Evolutionary conservation across 202 grass and related monocot genomes (phyloP).

Genomic region (Musa balbisiana): DNA sequence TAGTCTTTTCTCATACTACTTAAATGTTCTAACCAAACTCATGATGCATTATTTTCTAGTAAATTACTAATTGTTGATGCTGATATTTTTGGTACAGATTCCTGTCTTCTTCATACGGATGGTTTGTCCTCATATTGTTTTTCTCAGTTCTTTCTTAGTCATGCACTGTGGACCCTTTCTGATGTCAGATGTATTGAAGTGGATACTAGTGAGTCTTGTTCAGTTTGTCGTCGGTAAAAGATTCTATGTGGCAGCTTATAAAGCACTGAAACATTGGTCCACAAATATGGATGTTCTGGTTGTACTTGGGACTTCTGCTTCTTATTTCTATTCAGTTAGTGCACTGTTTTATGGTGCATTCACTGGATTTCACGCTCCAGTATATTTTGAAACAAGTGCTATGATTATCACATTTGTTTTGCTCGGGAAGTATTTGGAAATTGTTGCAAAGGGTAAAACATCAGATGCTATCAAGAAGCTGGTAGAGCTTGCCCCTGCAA

Average conservation of each 20-base stretch:
- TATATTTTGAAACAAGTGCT: constrained; percentile 99
- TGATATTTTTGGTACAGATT: constrained; percentile 54
- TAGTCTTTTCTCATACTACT: background rate
- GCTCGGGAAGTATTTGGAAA: constrained; percentile 94
- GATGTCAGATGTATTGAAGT: constrained; percentile 73
- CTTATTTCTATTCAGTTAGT: constrained; percentile 84
- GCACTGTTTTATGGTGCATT: constrained; percentile 67
- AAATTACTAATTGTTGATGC: constrained; percentile 18
- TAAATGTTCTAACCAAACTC: background rate
- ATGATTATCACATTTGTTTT: constrained; percentile 99
- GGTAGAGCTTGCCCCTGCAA: constrained; percentile 85
- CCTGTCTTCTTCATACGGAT: constrained; percentile 93
- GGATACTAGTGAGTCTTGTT: constrained; percentile 79
- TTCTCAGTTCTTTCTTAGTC: constrained; percentile 51
- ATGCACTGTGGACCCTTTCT: constrained; percentile 80
- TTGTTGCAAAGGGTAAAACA: constrained; percentile 91
- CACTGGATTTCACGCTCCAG: constrained; percentile 52
- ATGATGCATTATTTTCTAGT: constrained; percentile 1
- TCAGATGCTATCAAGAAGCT: constrained; percentile 96
- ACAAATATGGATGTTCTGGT: constrained; percentile 99
- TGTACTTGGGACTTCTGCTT: constrained; percentile 82
- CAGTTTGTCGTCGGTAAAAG: constrained; percentile 94
- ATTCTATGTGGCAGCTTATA: constrained; percentile 92
- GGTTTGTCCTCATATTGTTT: constrained; percentile 66
- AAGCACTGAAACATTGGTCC: constrained; percentile 73